Evolutionary conservation across 176 grass and related monocot genomes (phyloP).

Genomic region (Avena eriantha): DNA sequence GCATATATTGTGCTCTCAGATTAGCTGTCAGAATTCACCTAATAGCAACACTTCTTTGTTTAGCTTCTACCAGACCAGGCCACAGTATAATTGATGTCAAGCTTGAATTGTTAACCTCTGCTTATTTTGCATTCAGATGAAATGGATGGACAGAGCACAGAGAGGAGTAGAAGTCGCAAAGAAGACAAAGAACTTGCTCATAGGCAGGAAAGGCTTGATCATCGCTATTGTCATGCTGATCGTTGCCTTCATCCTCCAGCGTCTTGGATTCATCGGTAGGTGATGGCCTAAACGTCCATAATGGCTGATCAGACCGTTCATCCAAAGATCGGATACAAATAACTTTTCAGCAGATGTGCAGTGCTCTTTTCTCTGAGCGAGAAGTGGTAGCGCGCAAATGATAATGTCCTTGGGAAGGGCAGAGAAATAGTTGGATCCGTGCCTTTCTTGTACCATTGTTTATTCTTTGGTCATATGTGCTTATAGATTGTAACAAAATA

Average conservation of each 20-base stretch:
- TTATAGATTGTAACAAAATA: neutral
- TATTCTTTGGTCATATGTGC: constrained; percentile 3
- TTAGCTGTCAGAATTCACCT: neutral
- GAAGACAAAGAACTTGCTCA: constrained; percentile 92
- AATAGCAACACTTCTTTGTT: neutral
- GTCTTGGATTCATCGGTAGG: constrained; percentile 79
- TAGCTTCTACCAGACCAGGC: neutral
- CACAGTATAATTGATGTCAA: neutral
- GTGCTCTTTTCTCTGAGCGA: neutral
- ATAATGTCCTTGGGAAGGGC: neutral
- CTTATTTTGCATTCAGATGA: constrained; percentile 68
- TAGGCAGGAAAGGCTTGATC: constrained; percentile 80
- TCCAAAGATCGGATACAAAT: constrained; percentile 9
- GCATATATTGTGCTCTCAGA: constrained; percentile 15
- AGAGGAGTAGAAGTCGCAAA: constrained; percentile 67
- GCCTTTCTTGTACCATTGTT: constrained; percentile 22
- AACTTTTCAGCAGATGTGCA: constrained; percentile 1
- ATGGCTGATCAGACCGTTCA: neutral
- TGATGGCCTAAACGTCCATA: constrained; percentile 42
- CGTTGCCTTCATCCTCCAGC: constrained; percentile 78
- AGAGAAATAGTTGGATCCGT: constrained; percentile 21
- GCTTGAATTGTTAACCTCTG: neutral
- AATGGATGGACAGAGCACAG: constrained; percentile 85
- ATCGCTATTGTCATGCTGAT: constrained; percentile 85
- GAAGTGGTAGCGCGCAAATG: neutral